Evolutionary conservation across 371 early-diverging fungal species (phyloP).

Genomic region (Cokeromyces recurvatus): DNA sequence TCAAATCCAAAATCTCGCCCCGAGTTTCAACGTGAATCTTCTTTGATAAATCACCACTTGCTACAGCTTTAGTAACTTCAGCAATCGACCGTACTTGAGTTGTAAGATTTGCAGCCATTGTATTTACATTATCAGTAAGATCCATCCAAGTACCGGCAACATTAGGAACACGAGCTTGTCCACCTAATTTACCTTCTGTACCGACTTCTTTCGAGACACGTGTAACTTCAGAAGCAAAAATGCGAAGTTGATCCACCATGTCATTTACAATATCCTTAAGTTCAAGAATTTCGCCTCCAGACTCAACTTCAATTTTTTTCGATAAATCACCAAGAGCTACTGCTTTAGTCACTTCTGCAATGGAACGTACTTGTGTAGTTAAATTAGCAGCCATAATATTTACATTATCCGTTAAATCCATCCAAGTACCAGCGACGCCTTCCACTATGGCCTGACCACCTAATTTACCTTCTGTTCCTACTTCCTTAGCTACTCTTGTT

Average conservation of each 20-base stretch:
- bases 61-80: conserved; percentile 28
- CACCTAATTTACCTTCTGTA: conserved; percentile 41
- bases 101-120: conserved; percentile 52
- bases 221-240: conserved; percentile 45
- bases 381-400: conserved; percentile 54
- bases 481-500: conserved; percentile 19
- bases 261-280: conserved; percentile 66
- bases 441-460: conserved; percentile 42
- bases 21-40: conserved; percentile 30
- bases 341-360: conserved; percentile 51
- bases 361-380: conserved; percentile 48
- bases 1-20: conserved; percentile 31
- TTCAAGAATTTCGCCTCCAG: conserved; percentile 58
- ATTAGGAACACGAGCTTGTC: conserved; percentile 37
- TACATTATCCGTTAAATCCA: conserved; percentile 55
- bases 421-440: conserved; percentile 57
- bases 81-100: conserved; percentile 50
- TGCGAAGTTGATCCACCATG: conserved; percentile 53
- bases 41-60: conserved; percentile 25
- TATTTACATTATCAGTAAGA: conserved; percentile 41
- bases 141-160: conserved; percentile 46
- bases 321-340: conserved; percentile 51
- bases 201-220: conserved; percentile 39
- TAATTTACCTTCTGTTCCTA: conserved; percentile 51
- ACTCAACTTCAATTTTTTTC: conserved; percentile 53